Evolutionary conservation across 345 rosid species (phyloP).

Genomic region (Streptanthus diversifolius): DNA sequence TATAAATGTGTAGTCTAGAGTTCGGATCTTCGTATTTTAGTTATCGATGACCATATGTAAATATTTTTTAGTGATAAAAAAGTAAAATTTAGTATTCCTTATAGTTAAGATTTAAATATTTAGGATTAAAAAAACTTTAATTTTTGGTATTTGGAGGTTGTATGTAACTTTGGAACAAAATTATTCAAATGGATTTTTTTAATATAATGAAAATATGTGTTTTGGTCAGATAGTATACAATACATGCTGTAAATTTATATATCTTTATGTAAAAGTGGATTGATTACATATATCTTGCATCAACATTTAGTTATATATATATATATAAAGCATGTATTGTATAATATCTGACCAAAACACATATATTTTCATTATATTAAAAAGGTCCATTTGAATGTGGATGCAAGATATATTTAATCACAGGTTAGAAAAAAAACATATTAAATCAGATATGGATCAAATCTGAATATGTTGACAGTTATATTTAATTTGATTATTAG

Average conservation of each 20-base stretch:
- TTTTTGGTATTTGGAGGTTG: neutral
- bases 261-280: too few relatives aligned
- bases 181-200: neutral
- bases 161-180: neutral
- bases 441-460: conserved; percentile 14
- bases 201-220: neutral
- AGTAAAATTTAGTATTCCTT: too few relatives aligned
- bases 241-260: too few relatives aligned
- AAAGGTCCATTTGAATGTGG: too few relatives aligned
- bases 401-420: neutral
- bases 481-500: conserved; percentile 10
- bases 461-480: conserved; percentile 31
- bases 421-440: too few relatives aligned
- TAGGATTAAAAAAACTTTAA: too few relatives aligned
- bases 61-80: too few relatives aligned
- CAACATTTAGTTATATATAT: too few relatives aligned
- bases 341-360: neutral
- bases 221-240: neutral
- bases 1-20: too few relatives aligned
- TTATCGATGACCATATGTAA: neutral
- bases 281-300: too few relatives aligned
- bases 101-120: too few relatives aligned
- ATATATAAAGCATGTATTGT: neutral
- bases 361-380: neutral
- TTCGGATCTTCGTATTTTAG: neutral